Evolutionary conservation across 2,329 filamentous ascomycete species (phyloP).

Genomic region (Microdochium paspali): DNA sequence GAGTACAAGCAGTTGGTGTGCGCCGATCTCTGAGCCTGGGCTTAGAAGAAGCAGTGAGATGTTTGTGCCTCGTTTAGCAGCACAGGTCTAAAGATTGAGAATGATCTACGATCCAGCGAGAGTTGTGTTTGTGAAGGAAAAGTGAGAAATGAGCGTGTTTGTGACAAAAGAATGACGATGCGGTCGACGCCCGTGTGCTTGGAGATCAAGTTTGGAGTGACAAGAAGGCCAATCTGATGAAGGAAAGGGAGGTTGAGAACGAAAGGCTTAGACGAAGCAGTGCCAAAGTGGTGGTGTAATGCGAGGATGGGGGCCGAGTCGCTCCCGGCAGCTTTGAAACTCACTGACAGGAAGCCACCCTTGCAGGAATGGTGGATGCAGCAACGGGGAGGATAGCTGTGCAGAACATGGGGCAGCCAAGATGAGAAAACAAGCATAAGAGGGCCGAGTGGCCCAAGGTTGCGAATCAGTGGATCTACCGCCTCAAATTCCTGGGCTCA

Average conservation of each 20-base stretch:
- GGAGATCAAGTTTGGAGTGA: background rate
- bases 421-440: background rate
- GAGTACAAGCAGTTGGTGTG: background rate
- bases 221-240: background rate
- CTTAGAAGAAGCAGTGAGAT: constrained; percentile 5
- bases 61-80: background rate
- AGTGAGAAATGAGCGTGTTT: background rate
- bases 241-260: background rate
- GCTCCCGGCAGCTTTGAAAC: background rate
- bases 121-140: background rate
- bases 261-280: background rate
- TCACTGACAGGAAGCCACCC: background rate
- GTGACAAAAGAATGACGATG: background rate
- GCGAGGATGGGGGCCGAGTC: background rate
- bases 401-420: background rate
- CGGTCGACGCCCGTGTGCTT: background rate
- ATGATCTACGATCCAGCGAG: background rate
- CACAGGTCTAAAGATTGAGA: background rate
- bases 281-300: background rate
- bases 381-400: background rate
- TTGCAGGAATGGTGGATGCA: background rate
- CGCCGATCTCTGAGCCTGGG: background rate
- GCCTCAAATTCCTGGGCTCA: background rate
- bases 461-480: background rate
- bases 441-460: background rate